Conservation (phyloP, 2,329 filamentous ascomycete genomes). For the Cucurbitaria berberidis region DNA sequence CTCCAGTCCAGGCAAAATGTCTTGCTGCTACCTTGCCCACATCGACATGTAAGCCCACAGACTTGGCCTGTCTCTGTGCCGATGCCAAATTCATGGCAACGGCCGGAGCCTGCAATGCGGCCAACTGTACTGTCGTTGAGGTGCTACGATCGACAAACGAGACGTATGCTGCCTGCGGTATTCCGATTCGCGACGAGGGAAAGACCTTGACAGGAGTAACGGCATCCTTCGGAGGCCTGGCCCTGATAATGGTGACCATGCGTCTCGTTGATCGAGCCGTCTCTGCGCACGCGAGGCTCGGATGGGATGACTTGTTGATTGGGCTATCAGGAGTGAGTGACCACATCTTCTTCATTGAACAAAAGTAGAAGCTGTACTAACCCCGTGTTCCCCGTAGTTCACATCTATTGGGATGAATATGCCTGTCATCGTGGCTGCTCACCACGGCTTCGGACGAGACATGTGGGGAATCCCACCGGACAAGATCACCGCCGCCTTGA, state of each 20-base stretch:
- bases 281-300: slow-evolving; percentile 30
- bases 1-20: slow-evolving; percentile 20
- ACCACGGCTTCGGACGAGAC: slow-evolving; percentile 37
- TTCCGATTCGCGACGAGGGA: slow-evolving; percentile 29
- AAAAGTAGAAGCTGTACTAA: slow-evolving; percentile 6
- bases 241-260: slow-evolving; percentile 35
- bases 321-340: slow-evolving; percentile 34
- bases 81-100: slow-evolving; percentile 29
- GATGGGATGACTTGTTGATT: slow-evolving; percentile 42
- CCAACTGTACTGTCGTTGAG: slow-evolving; percentile 38
- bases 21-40: slow-evolving; percentile 18
- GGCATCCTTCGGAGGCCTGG: slow-evolving; percentile 30
- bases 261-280: slow-evolving; percentile 32
- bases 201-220: slow-evolving; percentile 26
- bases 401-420: slow-evolving; percentile 33
- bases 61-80: slow-evolving; percentile 36
- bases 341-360: background rate
- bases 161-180: slow-evolving; percentile 35
- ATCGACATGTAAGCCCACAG: slow-evolving; percentile 28
- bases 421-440: slow-evolving; percentile 34
- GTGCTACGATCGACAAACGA: slow-evolving; percentile 30
- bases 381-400: slow-evolving; percentile 7
- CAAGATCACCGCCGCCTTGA: slow-evolving; percentile 35
- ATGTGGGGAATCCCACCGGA: slow-evolving; percentile 38
- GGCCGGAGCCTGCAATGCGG: slow-evolving; percentile 32